Evolutionary conservation across 2,329 filamentous ascomycete species (phyloP).

Genomic region (Aspergillus melleus): DNA sequence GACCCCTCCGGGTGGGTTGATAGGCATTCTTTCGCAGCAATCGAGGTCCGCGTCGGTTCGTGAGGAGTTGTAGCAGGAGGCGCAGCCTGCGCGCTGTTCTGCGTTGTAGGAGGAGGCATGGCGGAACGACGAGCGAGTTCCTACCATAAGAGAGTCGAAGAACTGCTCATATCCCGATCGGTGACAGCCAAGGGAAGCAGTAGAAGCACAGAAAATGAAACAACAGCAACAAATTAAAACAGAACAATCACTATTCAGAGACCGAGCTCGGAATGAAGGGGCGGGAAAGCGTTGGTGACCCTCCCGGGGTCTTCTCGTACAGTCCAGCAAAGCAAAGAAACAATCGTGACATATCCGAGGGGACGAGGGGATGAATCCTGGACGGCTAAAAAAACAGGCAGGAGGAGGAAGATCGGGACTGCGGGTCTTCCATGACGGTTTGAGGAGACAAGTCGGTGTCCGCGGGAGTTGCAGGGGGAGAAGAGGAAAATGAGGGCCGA

Average conservation of each 20-base stretch:
- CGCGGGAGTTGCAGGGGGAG: neutral
- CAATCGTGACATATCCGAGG: slow-evolving; percentile 29
- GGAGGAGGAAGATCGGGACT: neutral
- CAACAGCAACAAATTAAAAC: neutral
- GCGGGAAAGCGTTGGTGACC: slow-evolving; percentile 22
- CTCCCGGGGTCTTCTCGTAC: slow-evolving; percentile 28
- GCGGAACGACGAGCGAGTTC: slow-evolving; percentile 6
- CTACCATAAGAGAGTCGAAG: slow-evolving; percentile 9
- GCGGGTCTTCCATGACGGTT: slow-evolving; percentile 10
- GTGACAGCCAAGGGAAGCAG: neutral
- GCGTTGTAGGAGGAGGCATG: slow-evolving; percentile 24
- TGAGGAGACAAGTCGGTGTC: neutral
- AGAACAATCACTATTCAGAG: slow-evolving; percentile 6
- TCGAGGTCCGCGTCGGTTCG: slow-evolving; percentile 28
- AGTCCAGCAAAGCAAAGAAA: slow-evolving; percentile 20
- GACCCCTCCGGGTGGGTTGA: slow-evolving; percentile 17
- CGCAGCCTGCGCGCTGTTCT: slow-evolving; percentile 22
- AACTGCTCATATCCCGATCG: slow-evolving; percentile 10
- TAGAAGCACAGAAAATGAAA: neutral
- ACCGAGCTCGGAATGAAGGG: slow-evolving; percentile 22
- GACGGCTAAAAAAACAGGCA: slow-evolving; percentile 2
- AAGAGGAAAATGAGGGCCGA: neutral
- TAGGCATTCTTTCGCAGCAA: slow-evolving; percentile 21
- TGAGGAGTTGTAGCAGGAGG: slow-evolving; percentile 24
- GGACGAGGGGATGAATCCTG: slow-evolving; percentile 5